phyloP scores from a whole-genome alignment of 495 filamentous ascomycete species.

The Tuber calosporum region DNA sequence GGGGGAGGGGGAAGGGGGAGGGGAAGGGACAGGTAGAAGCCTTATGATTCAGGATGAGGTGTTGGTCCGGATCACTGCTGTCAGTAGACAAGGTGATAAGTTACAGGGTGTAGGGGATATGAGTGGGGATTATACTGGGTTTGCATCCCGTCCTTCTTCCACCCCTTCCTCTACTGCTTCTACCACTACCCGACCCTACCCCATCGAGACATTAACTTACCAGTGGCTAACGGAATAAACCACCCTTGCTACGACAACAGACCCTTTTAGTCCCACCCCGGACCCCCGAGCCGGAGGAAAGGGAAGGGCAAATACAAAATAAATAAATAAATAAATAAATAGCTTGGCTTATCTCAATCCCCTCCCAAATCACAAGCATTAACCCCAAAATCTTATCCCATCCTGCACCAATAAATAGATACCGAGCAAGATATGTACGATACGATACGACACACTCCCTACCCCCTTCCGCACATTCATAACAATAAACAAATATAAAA shows the following conservation, averaged over 20 bases:
- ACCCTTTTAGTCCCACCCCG: background rate
- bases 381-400: background rate
- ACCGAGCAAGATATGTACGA: background rate
- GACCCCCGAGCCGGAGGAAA: background rate
- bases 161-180: background rate
- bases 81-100: background rate
- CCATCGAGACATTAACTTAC: background rate
- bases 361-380: background rate
- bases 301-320: background rate
- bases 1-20: background rate
- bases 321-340: background rate
- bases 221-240: slow-evolving; percentile 1
- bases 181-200: background rate
- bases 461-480: background rate
- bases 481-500: background rate
- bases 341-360: background rate
- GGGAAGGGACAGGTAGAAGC: background rate
- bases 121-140: slow-evolving; percentile 6
- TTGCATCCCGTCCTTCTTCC: background rate
- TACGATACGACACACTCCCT: background rate
- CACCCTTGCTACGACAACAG: background rate
- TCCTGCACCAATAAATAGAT: background rate
- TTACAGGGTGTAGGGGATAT: background rate
- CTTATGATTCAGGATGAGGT: background rate
- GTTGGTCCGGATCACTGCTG: background rate